A percentile compares a stretch with the other conserved stretches of the same genome.
Conservation (phyloP, 768 basidiomycete species). For the Calocybe indica region DNA sequence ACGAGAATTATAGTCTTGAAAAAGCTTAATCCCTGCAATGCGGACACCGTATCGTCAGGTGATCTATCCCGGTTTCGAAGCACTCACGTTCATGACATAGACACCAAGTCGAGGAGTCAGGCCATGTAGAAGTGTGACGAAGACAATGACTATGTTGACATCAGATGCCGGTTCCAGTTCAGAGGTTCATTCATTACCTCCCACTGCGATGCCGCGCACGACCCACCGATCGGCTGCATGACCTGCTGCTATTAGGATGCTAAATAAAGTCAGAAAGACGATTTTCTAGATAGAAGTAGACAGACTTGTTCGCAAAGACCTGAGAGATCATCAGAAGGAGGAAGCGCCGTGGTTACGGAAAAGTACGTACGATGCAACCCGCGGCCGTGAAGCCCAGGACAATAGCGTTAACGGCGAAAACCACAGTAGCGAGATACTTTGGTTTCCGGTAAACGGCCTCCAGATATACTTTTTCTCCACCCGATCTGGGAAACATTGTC, state of each 20-base stretch:
- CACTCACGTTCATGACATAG: too few species aligned
- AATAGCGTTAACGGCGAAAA: slow-evolving; percentile 48
- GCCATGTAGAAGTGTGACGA: too few species aligned
- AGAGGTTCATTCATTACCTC: slow-evolving; percentile 2
- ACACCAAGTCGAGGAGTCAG: too few species aligned
- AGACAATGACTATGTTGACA: slow-evolving; percentile 16
- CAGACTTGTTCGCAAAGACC: too few species aligned
- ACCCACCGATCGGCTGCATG: slow-evolving; percentile 23
- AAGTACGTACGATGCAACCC: neutral
- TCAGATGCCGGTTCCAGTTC: slow-evolving; percentile 12
- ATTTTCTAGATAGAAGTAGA: neutral
- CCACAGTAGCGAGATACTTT: slow-evolving; percentile 47
- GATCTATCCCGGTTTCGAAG: too few species aligned
- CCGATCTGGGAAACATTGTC: slow-evolving; percentile 48
- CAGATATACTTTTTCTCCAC: slow-evolving; percentile 71
- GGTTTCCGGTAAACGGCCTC: slow-evolving; percentile 57
- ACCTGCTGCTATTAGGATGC: slow-evolving; percentile 24
- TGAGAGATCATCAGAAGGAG: too few species aligned
- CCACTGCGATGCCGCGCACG: slow-evolving; percentile 28
- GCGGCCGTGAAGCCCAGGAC: slow-evolving; percentile 31
- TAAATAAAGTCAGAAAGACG: neutral
- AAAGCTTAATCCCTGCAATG: too few species aligned
- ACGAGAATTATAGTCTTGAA: too few species aligned
- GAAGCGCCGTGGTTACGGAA: too few species aligned
- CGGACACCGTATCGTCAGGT: too few species aligned